Evolutionary conservation across 139 green algal species (phyloP).

Genomic region (Edaphochlamys debaryana): DNA sequence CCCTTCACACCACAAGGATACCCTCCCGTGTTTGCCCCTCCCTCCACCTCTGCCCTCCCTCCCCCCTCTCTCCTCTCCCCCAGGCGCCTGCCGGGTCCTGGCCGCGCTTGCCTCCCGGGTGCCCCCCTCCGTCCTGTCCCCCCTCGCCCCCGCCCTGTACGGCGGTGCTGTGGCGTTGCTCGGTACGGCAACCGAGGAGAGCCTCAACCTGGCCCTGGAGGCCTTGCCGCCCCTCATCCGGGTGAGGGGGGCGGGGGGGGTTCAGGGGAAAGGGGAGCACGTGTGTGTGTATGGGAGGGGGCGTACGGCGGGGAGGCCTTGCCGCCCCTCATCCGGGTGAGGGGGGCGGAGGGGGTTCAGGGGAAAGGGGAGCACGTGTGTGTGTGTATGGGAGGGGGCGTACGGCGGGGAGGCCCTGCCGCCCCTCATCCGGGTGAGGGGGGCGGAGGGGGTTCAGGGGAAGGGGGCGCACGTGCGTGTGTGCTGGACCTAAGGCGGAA

Average conservation of each 20-base stretch:
- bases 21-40: no score
- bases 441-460: background rate
- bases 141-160: no score
- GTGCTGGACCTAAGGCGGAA: background rate
- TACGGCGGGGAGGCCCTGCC: slow-evolving; percentile 72
- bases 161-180: slow-evolving; percentile 49
- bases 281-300: background rate
- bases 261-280: background rate
- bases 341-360: background rate
- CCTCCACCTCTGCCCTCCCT: no score
- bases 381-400: background rate
- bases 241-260: background rate
- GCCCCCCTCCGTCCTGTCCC: background rate
- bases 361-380: background rate
- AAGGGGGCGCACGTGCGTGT: background rate
- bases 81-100: slow-evolving; percentile 48
- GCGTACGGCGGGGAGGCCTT: slow-evolving; percentile 75
- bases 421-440: slow-evolving; percentile 19
- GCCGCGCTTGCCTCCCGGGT: slow-evolving; percentile 18
- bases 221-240: slow-evolving; percentile 52
- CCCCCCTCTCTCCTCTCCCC: background rate
- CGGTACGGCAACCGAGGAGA: slow-evolving; percentile 58
- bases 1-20: no score
- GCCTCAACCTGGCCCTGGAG: slow-evolving; percentile 84
- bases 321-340: slow-evolving; percentile 24